Base-by-base conservation (phyloP, 441 rosid genomes). In the Erysimum cheiri region DNA sequence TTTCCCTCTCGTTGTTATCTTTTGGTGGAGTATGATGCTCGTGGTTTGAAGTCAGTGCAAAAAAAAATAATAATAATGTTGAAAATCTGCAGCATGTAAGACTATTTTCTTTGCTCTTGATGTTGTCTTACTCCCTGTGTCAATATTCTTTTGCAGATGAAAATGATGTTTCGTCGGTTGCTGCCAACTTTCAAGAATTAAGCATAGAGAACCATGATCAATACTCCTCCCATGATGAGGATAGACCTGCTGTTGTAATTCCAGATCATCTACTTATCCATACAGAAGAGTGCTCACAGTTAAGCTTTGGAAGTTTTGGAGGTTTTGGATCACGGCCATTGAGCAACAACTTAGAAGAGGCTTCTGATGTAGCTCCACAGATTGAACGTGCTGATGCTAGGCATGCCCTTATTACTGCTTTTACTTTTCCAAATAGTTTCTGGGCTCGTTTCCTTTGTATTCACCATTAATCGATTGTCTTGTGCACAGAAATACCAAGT, bases 281-380 rank as follows among this genome's bases (percentile, higher is more conserved):
- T 75, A 66, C 87, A 43, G 81, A 82, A 31, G 96, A 90, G 36
- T 94, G 96, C 81, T 84, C 91, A 0, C 98, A 94, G 76, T 82
- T 94, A 83, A 91, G 97, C 79, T 94, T 94, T 79, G 97, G 98
- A 63, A 92, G 97, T 74, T 94, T 94, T 78, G 98, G 95, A 72
- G 64, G 84, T 60, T 83, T 80, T 77, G 82, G 84, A 53, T 79
- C 93, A 60, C 81, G 75, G 80, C 78, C 87, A 41, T 40, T 82
- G 70, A 87, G 85, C 76, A 78, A 73, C 83, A 80, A 80, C 75
- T 62, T 87, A 81, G 94, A 85, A 26, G 91, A 88, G 76, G 48
- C 80, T 64, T 61, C 87, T 75, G 91, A 84, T 79, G 74, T 76
- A 33, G 76, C 81, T 71, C 74, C 84, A 57, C 73, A 89, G 67